phyloP scores from a whole-genome alignment of 2,329 filamentous ascomycete genomes.

The Fusarium virguliforme region DNA sequence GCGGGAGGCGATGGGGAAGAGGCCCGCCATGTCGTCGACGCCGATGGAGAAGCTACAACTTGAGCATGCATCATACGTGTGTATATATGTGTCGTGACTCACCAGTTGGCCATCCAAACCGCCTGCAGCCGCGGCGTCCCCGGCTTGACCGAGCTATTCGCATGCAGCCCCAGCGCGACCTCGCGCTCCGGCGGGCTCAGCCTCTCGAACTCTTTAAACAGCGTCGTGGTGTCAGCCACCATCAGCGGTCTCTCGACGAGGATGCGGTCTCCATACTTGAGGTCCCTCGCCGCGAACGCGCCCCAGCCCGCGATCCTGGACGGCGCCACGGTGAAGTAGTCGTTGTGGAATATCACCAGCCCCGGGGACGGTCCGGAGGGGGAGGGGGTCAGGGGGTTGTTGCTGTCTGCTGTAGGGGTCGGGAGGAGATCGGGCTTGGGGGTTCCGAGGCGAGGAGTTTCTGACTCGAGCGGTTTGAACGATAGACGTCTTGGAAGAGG shows the following conservation, averaged over 20 bases:
- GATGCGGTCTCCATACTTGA: constrained; percentile 60
- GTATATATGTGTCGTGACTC: constrained; percentile 40
- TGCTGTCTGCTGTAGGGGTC: not conserved
- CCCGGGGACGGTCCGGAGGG: not conserved
- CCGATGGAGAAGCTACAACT: constrained; percentile 51
- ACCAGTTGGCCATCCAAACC: constrained; percentile 66
- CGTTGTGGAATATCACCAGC: constrained; percentile 56
- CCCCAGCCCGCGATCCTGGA: constrained; percentile 64
- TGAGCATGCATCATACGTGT: not conserved
- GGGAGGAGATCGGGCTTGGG: not conserved
- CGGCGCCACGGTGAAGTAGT: constrained; percentile 59
- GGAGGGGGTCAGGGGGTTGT: constrained; percentile 17
- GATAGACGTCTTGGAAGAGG: constrained; percentile 22
- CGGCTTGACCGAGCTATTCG: constrained; percentile 51
- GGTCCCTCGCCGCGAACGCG: constrained; percentile 61
- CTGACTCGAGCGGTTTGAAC: constrained; percentile 31
- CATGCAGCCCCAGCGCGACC: constrained; percentile 59
- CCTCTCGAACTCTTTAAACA: constrained; percentile 57
- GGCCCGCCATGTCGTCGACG: constrained; percentile 51
- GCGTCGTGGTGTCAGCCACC: constrained; percentile 45
- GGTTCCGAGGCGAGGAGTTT: not conserved
- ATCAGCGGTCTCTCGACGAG: constrained; percentile 65
- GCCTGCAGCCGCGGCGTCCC: constrained; percentile 54
- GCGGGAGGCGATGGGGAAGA: constrained; percentile 68
- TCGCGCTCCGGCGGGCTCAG: constrained; percentile 54